Evolutionary conservation across 2,329 filamentous ascomycete species (phyloP), one percentile per base, ranked within the genome.

Genomic region (Ascochyta rabiei): DNA sequence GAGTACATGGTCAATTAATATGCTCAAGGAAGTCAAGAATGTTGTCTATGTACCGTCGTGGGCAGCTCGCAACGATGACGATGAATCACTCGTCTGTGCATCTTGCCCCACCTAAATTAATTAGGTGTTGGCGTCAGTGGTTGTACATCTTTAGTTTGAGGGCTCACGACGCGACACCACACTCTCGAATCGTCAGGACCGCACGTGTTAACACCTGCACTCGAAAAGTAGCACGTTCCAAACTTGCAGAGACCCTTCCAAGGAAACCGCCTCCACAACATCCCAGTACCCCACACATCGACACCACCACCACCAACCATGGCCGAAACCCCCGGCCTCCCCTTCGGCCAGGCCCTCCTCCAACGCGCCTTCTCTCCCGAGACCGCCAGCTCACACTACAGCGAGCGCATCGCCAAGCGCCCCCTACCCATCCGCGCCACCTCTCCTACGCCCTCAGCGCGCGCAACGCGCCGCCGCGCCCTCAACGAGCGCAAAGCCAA

Each of bases 371-470:
- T 96, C 76, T 88, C 90, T 2, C 88, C 91, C 23, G 83, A 89
- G 61, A 87, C 84, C 53, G 85, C 87, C 49, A 79, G 80, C 30
- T 83, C 86, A 48, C 90, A 96, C 75, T 93, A 89, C 80, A 81
- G 83, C 59, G 90, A 96, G 61, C 92, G 92, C 75, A 86, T 96
- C 72, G 86, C 91, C 66, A 87, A 91, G 70, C 91, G 91, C 41
- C 88, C 91, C 0, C 86, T 97, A 52, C 86, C 89, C 67, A 85
- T 97, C 3, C 86, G 89, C 37, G 87, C 91, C 6, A 89, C 87
- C 19, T 91, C 89, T 0, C 89, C 91, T 74, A 85, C 67, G 63
- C 82, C 69, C 26, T 76, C 75, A n/a, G 68, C 76, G 12, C 72
- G 69, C 57, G 67, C 72, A 9, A 19, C 64, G 12, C 71, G 71